These are phyloP conservation scores for Conoideocrella luteorostrata DNA, from an alignment of 2,329 filamentous ascomycete species.

Conservation along the genomic window DNA sequence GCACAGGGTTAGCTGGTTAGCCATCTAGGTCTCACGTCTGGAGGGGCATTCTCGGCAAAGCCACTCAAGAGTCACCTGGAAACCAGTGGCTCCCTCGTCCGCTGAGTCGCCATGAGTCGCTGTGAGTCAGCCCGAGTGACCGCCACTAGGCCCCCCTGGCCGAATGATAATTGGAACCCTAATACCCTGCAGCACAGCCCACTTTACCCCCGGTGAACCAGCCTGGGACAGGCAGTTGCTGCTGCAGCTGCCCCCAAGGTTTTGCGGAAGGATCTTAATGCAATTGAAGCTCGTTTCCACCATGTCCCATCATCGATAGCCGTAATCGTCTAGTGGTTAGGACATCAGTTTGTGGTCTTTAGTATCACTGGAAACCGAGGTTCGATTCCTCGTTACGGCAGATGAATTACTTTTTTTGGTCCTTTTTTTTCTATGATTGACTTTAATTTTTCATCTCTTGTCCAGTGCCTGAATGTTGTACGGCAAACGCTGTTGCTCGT, in stretches of 20 bases:
- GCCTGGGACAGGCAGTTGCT: no score
- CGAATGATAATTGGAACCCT: no score
- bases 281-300: background rate
- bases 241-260: no score
- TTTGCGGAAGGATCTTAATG: background rate
- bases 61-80: background rate
- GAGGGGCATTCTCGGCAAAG: no score
- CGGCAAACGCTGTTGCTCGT: no score
- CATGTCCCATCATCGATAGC: background rate
- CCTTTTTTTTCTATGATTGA: background rate
- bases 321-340: slow-evolving; percentile 13
- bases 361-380: slow-evolving; percentile 12
- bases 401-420: background rate
- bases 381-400: slow-evolving; percentile 13
- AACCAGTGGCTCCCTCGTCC: background rate
- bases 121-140: background rate
- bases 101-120: background rate
- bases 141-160: no score
- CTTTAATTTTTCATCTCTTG: background rate
- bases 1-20: no score
- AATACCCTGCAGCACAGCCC: no score
- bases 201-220: no score
- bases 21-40: no score
- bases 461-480: no score
- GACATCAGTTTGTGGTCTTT: slow-evolving; percentile 12